Percentiles rank a stretch among this genome's conserved stretches.
phyloP scores from a whole-genome alignment of 495 filamentous ascomycete genomes.

The Hypoxylon lienhwacheense region DNA sequence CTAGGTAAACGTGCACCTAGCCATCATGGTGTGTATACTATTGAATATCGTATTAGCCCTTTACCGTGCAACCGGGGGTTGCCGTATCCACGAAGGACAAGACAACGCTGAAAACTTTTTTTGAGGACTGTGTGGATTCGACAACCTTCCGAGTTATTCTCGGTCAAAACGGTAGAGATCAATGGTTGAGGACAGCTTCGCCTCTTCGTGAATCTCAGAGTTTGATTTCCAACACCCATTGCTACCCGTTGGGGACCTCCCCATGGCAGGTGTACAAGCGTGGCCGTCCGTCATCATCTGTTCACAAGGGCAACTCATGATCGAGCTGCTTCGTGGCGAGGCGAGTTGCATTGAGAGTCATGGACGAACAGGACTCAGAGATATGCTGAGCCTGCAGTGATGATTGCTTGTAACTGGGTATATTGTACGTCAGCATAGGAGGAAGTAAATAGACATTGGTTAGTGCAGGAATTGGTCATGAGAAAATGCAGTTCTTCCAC shows the following conservation, averaged over 20 bases:
- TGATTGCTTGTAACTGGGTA: no score
- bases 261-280: background rate
- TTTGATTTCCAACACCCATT: background rate
- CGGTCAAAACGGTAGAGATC: background rate
- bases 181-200: background rate
- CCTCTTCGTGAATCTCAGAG: background rate
- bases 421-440: no score
- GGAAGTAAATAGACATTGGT: no score
- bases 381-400: no score
- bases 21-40: background rate
- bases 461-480: no score
- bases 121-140: slow-evolving; percentile 1
- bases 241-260: background rate
- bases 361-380: no score
- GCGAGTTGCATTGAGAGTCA: no score
- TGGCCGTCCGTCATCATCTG: background rate
- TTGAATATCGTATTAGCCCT: background rate
- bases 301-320: background rate
- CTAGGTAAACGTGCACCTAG: background rate
- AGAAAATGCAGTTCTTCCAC: no score
- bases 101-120: background rate
- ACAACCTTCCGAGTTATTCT: background rate
- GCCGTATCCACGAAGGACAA: background rate
- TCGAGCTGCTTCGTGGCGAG: no score
- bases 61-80: background rate